phyloP scores from a whole-genome alignment of 768 basidiomycete species.

The Leccinum subgranulosum region DNA sequence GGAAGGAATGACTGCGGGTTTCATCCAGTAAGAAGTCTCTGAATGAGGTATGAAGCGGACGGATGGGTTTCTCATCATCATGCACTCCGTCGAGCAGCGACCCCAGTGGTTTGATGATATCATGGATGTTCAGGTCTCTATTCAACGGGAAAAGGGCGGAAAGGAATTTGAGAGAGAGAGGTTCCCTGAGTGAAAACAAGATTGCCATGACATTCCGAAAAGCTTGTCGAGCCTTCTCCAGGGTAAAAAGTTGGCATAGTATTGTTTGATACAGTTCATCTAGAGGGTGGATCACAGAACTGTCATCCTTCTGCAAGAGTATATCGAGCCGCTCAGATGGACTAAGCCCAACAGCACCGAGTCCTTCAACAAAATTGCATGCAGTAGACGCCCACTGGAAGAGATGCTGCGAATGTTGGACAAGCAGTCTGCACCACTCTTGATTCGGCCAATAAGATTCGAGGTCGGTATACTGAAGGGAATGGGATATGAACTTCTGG shows the following conservation, averaged over 20 bases:
- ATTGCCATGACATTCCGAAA: neutral
- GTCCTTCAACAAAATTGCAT: neutral
- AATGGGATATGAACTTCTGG: neutral
- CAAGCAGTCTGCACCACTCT: neutral
- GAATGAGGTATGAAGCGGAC: neutral
- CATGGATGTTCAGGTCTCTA: neutral
- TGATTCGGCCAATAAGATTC: neutral
- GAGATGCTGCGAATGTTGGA: neutral
- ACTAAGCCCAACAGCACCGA: neutral
- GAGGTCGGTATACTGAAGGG: neutral
- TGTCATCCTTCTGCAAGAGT: neutral
- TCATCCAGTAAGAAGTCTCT: neutral
- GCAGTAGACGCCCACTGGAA: neutral
- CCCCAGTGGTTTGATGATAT: neutral
- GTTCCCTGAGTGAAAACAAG: neutral
- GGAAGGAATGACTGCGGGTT: neutral
- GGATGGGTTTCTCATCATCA: neutral
- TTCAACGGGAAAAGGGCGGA: neutral
- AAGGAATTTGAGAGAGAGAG: neutral
- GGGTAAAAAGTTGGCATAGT: neutral
- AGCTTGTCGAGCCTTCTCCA: neutral
- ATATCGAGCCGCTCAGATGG: neutral
- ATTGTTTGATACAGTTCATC: neutral
- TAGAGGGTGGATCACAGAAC: neutral
- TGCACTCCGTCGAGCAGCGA: neutral